A percentile compares a stretch with the other conserved stretches of the same genome.
These are phyloP conservation scores for Kwoniella dendrophila DNA, from an alignment of 768 basidiomycete species.

Conservation along the genomic window DNA sequence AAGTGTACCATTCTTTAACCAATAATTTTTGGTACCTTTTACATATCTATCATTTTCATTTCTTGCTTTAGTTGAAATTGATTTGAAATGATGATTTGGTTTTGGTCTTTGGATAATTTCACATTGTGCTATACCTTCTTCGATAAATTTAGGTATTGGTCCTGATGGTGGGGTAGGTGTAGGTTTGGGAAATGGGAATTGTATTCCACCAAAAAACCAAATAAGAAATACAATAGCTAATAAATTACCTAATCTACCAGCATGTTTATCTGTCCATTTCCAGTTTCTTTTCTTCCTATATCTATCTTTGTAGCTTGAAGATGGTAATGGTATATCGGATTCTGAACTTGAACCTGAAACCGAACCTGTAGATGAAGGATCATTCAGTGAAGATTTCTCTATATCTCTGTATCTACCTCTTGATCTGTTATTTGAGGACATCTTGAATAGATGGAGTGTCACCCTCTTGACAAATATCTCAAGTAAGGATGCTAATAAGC, in stretches of 20 bases:
- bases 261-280: background rate
- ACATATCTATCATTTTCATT: slow-evolving; percentile 51
- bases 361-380: too few species aligned
- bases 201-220: background rate
- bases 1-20: slow-evolving; percentile 71
- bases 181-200: slow-evolving; percentile 42
- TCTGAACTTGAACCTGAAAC: background rate
- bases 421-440: background rate
- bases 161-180: slow-evolving; percentile 15
- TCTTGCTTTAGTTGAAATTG: slow-evolving; percentile 31
- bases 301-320: background rate
- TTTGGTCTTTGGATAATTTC: slow-evolving; percentile 42
- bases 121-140: slow-evolving; percentile 51
- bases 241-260: background rate
- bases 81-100: slow-evolving; percentile 40
- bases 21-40: slow-evolving; percentile 61
- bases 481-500: too few species aligned
- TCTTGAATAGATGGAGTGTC: background rate
- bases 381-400: slow-evolving; percentile 7
- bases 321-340: slow-evolving; percentile 3
- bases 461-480: too few species aligned
- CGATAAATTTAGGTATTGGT: slow-evolving; percentile 34
- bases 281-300: background rate
- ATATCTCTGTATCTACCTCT: slow-evolving; percentile 2
- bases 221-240: background rate